Evolutionary conservation across 148 eudicot genomes (phyloP).

Genomic region (Heliosperma pusillum): DNA sequence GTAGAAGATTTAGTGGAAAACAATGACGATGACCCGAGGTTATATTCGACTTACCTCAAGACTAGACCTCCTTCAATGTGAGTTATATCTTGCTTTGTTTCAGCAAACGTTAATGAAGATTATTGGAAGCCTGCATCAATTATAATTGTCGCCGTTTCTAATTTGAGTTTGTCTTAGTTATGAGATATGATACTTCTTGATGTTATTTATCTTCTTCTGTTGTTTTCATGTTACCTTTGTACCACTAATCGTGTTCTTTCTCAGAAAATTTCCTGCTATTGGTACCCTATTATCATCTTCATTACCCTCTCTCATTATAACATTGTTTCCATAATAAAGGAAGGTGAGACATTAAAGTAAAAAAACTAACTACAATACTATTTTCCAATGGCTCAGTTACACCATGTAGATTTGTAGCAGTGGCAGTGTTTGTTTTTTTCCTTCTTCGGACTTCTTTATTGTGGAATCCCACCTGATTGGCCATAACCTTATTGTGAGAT

Average conservation of each 20-base stretch:
- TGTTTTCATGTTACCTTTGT: background rate
- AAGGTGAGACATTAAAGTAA: too few species aligned
- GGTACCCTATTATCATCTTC: too few species aligned
- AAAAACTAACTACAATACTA: too few species aligned
- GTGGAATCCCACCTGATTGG: background rate
- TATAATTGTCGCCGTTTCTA: too few species aligned
- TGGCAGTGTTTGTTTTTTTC: too few species aligned
- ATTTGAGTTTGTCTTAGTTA: background rate
- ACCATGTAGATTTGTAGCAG: too few species aligned
- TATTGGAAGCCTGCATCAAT: too few species aligned
- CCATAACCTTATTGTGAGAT: background rate
- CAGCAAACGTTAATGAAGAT: background rate
- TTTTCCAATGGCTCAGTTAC: too few species aligned
- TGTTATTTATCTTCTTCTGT: background rate
- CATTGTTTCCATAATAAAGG: too few species aligned
- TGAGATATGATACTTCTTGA: background rate
- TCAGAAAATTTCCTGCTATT: too few species aligned
- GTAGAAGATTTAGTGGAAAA: slow-evolving; percentile 30
- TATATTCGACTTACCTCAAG: slow-evolving; percentile 75
- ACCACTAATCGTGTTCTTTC: background rate
- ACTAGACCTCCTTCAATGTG: slow-evolving; percentile 91
- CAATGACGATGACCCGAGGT: slow-evolving; percentile 43
- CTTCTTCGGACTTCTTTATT: background rate
- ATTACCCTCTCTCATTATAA: too few species aligned
- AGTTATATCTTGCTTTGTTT: slow-evolving; percentile 6